Conservation (phyloP, 805 yeast genomes). For the Candida broadrunensis region DNA sequence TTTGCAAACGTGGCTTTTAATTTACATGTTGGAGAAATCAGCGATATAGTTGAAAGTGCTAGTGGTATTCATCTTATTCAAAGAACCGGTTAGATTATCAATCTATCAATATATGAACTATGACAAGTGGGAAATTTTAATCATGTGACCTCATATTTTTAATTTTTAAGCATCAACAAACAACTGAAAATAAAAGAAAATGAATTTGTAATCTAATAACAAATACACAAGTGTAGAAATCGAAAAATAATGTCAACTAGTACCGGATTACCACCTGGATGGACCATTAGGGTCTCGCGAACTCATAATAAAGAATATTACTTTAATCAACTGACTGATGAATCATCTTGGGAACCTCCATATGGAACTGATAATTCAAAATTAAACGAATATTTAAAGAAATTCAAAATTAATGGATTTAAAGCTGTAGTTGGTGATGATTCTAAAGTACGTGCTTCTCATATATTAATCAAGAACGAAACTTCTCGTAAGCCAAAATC, state of each 20-base stretch:
- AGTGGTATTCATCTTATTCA: conserved; percentile 89
- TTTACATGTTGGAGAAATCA: conserved; percentile 77
- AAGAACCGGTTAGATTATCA: conserved; percentile 70
- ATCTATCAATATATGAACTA: no score
- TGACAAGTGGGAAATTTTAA: no score
- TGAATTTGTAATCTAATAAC: no score
- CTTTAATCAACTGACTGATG: conserved; percentile 63
- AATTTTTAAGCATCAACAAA: no score
- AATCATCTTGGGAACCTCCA: conserved; percentile 91
- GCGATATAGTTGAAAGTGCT: conserved; percentile 81
- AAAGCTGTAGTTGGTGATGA: conserved; percentile 44
- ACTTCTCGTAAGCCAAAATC: conserved; percentile 88
- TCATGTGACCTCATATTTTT: no score
- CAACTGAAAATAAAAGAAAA: no score
- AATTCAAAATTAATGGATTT: conserved; percentile 28
- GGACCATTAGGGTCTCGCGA: conserved; percentile 78
- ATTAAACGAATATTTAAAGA: conserved; percentile 55
- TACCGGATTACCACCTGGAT: conserved; percentile 82
- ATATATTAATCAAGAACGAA: conserved; percentile 76
- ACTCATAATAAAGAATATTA: conserved; percentile 85
- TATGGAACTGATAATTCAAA: conserved; percentile 66
- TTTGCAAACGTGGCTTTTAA: conserved; percentile 87
- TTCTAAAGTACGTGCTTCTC: conserved; percentile 74
- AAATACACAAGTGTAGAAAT: no score
- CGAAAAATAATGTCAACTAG: conserved; percentile 10